Conservation (phyloP, 75 land plant genomes). For the Chamaecyparis obtusa region DNA sequence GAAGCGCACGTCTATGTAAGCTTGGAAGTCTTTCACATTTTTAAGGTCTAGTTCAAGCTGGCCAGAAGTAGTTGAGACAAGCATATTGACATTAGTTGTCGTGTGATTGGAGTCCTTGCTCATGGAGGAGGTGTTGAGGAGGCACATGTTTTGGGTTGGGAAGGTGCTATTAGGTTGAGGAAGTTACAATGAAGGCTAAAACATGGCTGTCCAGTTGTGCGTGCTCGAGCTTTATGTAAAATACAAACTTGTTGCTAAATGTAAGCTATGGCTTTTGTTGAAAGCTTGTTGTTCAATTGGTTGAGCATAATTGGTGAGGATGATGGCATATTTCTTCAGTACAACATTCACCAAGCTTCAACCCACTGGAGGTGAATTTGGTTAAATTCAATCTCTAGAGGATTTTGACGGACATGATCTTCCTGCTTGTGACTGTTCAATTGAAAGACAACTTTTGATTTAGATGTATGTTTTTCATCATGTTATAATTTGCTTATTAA, state of each 20-base stretch:
- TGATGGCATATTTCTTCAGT: too few relatives aligned
- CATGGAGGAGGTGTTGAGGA: constrained; percentile 35
- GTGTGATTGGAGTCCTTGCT: constrained; percentile 45
- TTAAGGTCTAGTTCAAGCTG: constrained; percentile 17
- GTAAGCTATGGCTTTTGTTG: constrained; percentile 11
- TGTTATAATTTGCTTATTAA: too few relatives aligned
- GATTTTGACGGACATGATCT: too few relatives aligned
- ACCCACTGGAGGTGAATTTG: too few relatives aligned
- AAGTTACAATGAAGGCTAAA: constrained; percentile 56
- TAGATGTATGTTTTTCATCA: too few relatives aligned
- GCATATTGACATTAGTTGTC: constrained; percentile 46
- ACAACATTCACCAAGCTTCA: too few relatives aligned
- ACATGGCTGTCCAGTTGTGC: constrained; percentile 55
- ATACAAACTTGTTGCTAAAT: constrained; percentile 56
- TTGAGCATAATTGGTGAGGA: too few relatives aligned
- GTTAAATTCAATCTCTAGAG: too few relatives aligned
- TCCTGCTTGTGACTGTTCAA: too few relatives aligned
- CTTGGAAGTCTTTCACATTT: background rate
- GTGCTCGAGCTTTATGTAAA: constrained; percentile 41
- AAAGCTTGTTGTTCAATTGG: background rate
- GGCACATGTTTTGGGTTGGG: constrained; percentile 49
- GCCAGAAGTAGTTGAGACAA: constrained; percentile 38
- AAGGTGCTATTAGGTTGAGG: constrained; percentile 25
- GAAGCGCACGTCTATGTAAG: constrained; percentile 19
- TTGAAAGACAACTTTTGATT: too few relatives aligned